Conservation (phyloP, 352 stramenopile species). For the Pythium chondricola region DNA sequence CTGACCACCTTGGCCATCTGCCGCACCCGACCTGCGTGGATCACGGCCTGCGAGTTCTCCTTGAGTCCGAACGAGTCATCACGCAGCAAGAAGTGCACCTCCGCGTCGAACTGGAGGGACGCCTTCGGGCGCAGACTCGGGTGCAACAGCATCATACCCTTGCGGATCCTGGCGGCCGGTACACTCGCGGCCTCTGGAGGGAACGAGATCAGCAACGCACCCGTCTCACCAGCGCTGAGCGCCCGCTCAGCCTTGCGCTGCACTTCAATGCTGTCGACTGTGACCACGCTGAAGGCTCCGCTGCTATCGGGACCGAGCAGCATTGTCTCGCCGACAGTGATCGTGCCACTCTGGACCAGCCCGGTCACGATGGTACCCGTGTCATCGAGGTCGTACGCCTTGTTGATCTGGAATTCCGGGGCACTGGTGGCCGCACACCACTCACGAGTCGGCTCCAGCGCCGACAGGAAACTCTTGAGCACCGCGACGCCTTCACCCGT, state of each 20-base stretch:
- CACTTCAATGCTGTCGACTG: conserved; percentile 74
- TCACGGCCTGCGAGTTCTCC: conserved; percentile 76
- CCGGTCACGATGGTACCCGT: conserved; percentile 63
- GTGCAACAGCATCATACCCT: conserved; percentile 71
- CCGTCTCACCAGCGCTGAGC: conserved; percentile 63
- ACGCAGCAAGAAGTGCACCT: conserved; percentile 62
- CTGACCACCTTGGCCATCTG: conserved; percentile 78
- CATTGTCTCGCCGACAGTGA: conserved; percentile 57
- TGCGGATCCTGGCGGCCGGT: conserved; percentile 30
- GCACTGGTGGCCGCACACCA: conserved; percentile 47
- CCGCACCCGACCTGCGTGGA: conserved; percentile 70
- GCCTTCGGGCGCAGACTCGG: conserved; percentile 53
- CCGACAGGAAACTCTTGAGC: conserved; percentile 50
- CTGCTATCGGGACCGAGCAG: conserved; percentile 52
- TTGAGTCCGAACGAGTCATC: conserved; percentile 45
- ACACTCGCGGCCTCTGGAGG: not conserved
- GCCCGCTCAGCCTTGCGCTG: conserved; percentile 56
- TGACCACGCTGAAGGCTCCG: conserved; percentile 59
- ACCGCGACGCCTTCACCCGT: conserved; percentile 43
- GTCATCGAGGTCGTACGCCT: conserved; percentile 72
- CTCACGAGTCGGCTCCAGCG: conserved; percentile 45
- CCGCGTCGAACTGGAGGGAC: conserved; percentile 65
- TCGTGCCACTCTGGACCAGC: conserved; percentile 57
- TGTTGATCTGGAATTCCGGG: conserved; percentile 73
- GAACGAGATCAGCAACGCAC: conserved; percentile 44